Base-by-base conservation (phyloP, 768 basidiomycete species). In the Fomitopsis pulvina region DNA sequence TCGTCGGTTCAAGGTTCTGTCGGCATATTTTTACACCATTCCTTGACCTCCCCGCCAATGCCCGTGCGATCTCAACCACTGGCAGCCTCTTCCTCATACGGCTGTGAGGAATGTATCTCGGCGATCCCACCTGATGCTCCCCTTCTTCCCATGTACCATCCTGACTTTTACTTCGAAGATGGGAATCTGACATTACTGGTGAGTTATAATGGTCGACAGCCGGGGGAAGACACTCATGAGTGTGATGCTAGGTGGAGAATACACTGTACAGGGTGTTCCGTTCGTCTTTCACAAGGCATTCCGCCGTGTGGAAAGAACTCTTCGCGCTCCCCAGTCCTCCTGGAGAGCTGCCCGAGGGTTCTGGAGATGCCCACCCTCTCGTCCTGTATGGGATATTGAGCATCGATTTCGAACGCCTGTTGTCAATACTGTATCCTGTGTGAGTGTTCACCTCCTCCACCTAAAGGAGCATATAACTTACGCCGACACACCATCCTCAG, bases 111-210 rank as follows among this genome's bases (percentile, higher is more conserved):
- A 10, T 28, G 26, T 20, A 45, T 18, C 18, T 29, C 18, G 14
- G 22, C 20, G 43, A 45, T 45, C 26, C 14, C 30, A 24, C 18
- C 11, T 20, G 18, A 45, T 14, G 29, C 8, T n/a, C 26, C 12
- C 10, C 24, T 46, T 29, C 43, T 44, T 9, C 45, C 45, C 5
- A n/a, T 37, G 32, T 37, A 46, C 32, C 53, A 57, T 27, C 21
- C 40, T 21, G 56, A 57, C 1, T 57, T 47, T 27, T 57, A 50
- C 38, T 57, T 57, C 27, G 45, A 50, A 0, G 56, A 57, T n/a
- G 53, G 56, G 3, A 57, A 57, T 20, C 50, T 57, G 3, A 29
- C 52, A 1, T 14, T 57, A 14, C 53, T 50, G 38, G 56, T 57
- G 7, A 8, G 49, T 22, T 12, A 5, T 32, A 7, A 7, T 22